phyloP scores from a whole-genome alignment of 345 rosid species.

The Angophora floribunda region DNA sequence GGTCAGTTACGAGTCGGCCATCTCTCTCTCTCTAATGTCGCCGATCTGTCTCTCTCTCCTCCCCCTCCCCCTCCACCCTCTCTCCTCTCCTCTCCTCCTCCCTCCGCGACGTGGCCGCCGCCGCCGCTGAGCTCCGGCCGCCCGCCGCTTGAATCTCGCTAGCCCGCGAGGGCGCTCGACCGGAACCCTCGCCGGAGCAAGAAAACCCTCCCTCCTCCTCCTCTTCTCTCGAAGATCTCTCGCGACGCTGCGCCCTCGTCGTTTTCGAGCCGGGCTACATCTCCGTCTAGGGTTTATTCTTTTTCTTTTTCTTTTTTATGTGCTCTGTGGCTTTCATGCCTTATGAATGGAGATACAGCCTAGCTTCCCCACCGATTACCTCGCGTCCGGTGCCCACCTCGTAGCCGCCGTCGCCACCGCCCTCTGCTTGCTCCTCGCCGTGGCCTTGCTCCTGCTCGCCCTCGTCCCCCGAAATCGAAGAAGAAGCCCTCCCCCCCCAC shows the following conservation, averaged over 20 bases:
- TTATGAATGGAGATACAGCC: conserved; percentile 48
- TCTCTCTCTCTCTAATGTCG: neutral
- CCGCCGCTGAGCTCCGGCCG: neutral
- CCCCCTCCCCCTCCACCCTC: neutral
- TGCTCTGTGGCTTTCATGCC: conserved; percentile 40
- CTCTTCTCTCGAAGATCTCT: neutral
- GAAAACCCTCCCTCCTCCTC: neutral
- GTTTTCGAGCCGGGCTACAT: neutral
- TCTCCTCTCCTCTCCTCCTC: neutral
- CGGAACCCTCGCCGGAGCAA: neutral
- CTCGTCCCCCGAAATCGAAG: conserved; percentile 25
- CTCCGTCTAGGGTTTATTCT: conserved; percentile 20
- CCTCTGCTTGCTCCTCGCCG: conserved; percentile 16
- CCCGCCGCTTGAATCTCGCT: neutral
- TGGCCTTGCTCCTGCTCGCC: conserved; percentile 26
- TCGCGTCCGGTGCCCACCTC: conserved; percentile 5
- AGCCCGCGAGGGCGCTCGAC: neutral
- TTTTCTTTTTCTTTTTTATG: conserved; percentile 12
- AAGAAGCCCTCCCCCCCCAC: conserved; percentile 14
- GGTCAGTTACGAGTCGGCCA: conserved; percentile 9
- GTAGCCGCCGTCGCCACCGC: conserved; percentile 40
- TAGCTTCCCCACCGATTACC: conserved; percentile 15
- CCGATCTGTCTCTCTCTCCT: neutral
- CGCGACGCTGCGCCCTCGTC: neutral
- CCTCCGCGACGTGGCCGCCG: neutral